Base-by-base conservation (phyloP, 2,329 filamentous ascomycete genomes). In the Colletotrichum abscissum region DNA sequence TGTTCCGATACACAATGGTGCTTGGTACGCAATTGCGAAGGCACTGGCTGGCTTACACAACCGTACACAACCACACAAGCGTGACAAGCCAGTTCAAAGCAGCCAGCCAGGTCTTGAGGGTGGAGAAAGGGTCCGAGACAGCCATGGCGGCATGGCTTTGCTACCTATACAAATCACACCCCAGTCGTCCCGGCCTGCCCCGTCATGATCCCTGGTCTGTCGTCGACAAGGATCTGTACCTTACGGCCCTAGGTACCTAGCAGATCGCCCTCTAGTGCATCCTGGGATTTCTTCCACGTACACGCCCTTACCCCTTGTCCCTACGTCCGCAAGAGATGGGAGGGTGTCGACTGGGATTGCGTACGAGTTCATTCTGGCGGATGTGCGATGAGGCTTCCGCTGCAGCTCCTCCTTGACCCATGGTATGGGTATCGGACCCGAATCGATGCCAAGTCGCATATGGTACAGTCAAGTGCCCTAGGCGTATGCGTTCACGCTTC, bases 121-220 rank as follows among this genome's bases (percentile, higher is more conserved):
- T 73, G 70, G 70, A 46, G 67, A 73, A 73, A 73, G 67, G 70
- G 70, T 73, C 70, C 70, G 67, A 73, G 67, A 73, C 70, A 70
- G 55, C 22, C 67, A 49, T 49, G 42, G 42, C 19, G 38, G 38
- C 70, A 64, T 70, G 70, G 67, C 70, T 46, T 70, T 58, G 60
- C 62, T 65, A 19, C 38, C 14, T 42, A 42, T 42, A 42, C 38
- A 42, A 67, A 72, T 22, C 30, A 42, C 62, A 38, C 49, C 67
- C 72, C 54, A 54, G 72, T 35, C 54, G 30, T 67, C 68, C 68
- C 72, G 67, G 38, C 68, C 12, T 68, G 62, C 63, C 68, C 72
- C 72, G 59, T 71, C 56, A 62, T 59, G 49, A 67, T 60, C 49
- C 72, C 63, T 72, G 68, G 22, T 55, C 68, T 63, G 49, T 38